phyloP scores from a whole-genome alignment of 192 early-diverging fungal species.

The Umbelopsis isabellina region DNA sequence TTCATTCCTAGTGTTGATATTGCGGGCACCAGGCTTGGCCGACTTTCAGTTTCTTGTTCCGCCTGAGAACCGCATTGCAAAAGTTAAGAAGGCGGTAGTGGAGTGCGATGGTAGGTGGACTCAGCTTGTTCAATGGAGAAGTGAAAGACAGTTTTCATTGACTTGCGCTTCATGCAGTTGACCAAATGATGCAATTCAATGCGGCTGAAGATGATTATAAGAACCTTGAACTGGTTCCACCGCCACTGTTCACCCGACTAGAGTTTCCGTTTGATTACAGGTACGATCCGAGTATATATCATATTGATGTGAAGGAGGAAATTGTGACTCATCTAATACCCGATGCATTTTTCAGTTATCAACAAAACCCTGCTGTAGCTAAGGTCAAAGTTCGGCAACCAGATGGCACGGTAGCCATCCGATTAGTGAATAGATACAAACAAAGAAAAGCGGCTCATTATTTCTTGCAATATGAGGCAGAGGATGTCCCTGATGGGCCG shows the following conservation, averaged over 20 bases:
- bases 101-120: slow-evolving; percentile 45
- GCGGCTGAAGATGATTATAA: slow-evolving; percentile 40
- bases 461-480: background rate
- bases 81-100: slow-evolving; percentile 49
- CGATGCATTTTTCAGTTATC: slow-evolving; percentile 44
- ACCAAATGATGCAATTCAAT: slow-evolving; percentile 46
- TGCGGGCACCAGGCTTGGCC: slow-evolving; percentile 48
- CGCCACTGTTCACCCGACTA: slow-evolving; percentile 56
- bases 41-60: slow-evolving; percentile 64
- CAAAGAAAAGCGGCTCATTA: background rate
- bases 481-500: background rate
- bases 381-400: slow-evolving; percentile 49
- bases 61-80: slow-evolving; percentile 45
- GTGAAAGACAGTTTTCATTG: background rate
- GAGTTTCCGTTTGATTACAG: slow-evolving; percentile 60
- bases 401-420: slow-evolving; percentile 41
- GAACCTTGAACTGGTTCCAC: slow-evolving; percentile 54
- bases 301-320: background rate
- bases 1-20: background rate
- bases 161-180: slow-evolving; percentile 34
- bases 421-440: slow-evolving; percentile 15
- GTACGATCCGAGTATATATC: slow-evolving; percentile 33
- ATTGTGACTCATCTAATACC: background rate
- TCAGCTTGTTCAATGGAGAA: background rate
- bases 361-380: slow-evolving; percentile 51